Conservation (phyloP, 2,329 filamentous ascomycete species). For the Cryphonectria carpinicola region DNA sequence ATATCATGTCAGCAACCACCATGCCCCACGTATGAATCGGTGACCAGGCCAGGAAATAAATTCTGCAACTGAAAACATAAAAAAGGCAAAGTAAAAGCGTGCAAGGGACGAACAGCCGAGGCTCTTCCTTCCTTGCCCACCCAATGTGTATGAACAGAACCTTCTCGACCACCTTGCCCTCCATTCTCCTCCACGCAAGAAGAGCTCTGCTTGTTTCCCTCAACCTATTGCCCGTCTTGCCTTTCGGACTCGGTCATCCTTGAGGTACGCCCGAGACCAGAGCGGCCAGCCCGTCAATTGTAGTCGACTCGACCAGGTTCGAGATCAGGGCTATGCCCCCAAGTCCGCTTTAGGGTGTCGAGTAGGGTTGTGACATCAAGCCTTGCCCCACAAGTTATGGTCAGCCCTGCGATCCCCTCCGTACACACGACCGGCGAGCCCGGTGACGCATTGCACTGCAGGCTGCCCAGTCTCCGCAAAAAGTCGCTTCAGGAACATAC, state of each 20-base stretch:
- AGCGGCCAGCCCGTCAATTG: background rate
- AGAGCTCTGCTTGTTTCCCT: background rate
- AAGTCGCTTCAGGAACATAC: background rate
- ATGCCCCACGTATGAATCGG: background rate
- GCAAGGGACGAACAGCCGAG: background rate
- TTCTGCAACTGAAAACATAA: conserved; percentile 14
- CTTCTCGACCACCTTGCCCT: background rate
- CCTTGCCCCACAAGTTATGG: background rate
- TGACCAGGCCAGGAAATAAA: conserved; percentile 19
- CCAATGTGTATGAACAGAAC: conserved; percentile 6
- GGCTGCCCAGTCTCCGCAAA: background rate
- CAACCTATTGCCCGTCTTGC: background rate
- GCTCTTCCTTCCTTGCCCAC: background rate
- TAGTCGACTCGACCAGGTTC: background rate
- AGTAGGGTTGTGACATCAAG: background rate
- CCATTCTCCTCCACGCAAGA: background rate
- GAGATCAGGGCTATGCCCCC: background rate
- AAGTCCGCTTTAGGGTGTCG: background rate
- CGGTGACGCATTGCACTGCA: background rate
- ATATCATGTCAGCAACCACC: conserved; percentile 26
- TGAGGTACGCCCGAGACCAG: background rate
- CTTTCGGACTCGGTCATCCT: background rate
- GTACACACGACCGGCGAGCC: background rate
- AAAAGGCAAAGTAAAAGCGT: background rate
- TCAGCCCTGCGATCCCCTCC: background rate